Percentiles rank a stretch among this genome's conserved stretches.
Conservation (phyloP, 2,329 filamentous ascomycete genomes). For the Hypoxylon sp. region DNA sequence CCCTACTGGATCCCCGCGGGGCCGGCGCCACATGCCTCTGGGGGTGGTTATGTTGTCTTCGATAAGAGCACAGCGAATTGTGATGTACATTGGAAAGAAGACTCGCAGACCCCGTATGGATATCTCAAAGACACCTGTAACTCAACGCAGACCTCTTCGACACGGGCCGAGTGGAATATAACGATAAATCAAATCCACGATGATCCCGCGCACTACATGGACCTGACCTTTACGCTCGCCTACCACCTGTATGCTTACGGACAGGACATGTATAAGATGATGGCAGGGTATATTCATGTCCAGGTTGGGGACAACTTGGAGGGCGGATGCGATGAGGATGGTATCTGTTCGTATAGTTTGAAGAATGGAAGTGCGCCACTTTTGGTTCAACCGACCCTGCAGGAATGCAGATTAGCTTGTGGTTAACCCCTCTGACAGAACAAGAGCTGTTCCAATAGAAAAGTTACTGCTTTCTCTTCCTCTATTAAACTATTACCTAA, state of each 20-base stretch:
- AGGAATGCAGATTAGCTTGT: constrained; percentile 46
- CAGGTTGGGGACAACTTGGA: constrained; percentile 34
- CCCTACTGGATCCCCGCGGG: constrained; percentile 40
- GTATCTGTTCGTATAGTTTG: constrained; percentile 40
- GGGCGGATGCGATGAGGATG: constrained; percentile 42
- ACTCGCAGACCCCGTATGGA: constrained; percentile 43
- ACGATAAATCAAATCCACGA: constrained; percentile 45
- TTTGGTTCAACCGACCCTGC: constrained; percentile 43
- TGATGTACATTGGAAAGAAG: constrained; percentile 44
- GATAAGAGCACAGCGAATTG: constrained; percentile 40
- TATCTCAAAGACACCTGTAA: constrained; percentile 39
- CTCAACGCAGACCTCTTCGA: constrained; percentile 15
- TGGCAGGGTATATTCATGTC: constrained; percentile 24
- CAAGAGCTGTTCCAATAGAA: background rate
- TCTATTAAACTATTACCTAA: background rate
- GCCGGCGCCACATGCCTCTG: constrained; percentile 47
- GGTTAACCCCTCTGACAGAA: constrained; percentile 5
- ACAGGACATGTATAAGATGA: constrained; percentile 40
- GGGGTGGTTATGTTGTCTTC: constrained; percentile 48
- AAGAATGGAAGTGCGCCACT: constrained; percentile 37
- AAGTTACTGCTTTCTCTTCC: background rate
- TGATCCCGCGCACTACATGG: constrained; percentile 39
- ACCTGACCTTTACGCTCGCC: constrained; percentile 39
- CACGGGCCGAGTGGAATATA: constrained; percentile 40
- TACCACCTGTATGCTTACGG: constrained; percentile 40